Conservation (phyloP, 1,284 basidiomycete genomes). For the Cryptococcus floricola region DNA sequence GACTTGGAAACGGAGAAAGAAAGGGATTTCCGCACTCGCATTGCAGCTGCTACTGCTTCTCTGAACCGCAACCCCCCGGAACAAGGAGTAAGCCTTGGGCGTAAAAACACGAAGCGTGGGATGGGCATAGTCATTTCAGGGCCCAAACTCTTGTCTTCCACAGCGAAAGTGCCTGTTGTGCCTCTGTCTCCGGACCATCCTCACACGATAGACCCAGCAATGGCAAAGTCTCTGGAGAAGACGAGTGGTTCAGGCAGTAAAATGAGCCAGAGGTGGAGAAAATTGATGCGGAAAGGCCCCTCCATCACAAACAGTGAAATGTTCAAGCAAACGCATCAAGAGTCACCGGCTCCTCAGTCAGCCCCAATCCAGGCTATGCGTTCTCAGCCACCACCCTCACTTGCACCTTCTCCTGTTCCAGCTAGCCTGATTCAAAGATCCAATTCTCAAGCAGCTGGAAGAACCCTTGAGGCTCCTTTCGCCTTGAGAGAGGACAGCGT, state of each 20-base stretch:
- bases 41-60: slow-evolving; percentile 41
- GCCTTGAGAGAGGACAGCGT: slow-evolving; percentile 6
- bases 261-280: slow-evolving; percentile 36
- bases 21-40: slow-evolving; percentile 43
- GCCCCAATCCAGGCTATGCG: not conserved
- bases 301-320: slow-evolving; percentile 25
- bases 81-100: slow-evolving; percentile 15
- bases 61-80: slow-evolving; percentile 39
- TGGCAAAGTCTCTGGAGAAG: slow-evolving; percentile 22
- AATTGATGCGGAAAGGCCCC: slow-evolving; percentile 29
- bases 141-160: slow-evolving; percentile 38
- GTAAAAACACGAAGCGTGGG: slow-evolving; percentile 32
- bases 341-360: not conserved
- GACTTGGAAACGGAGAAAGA: slow-evolving; percentile 39
- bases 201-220: slow-evolving; percentile 3
- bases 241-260: slow-evolving; percentile 27
- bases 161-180: slow-evolving; percentile 24
- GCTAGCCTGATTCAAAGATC: slow-evolving; percentile 5
- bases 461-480: slow-evolving; percentile 23
- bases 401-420: too few species aligned
- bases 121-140: slow-evolving; percentile 32
- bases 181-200: slow-evolving; percentile 17
- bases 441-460: slow-evolving; percentile 4
- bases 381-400: too few species aligned
- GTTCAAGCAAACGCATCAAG: not conserved